These are phyloP conservation scores for Talaromyces wortmannii DNA, from an alignment of 495 filamentous ascomycete species.

Conservation along the genomic window DNA sequence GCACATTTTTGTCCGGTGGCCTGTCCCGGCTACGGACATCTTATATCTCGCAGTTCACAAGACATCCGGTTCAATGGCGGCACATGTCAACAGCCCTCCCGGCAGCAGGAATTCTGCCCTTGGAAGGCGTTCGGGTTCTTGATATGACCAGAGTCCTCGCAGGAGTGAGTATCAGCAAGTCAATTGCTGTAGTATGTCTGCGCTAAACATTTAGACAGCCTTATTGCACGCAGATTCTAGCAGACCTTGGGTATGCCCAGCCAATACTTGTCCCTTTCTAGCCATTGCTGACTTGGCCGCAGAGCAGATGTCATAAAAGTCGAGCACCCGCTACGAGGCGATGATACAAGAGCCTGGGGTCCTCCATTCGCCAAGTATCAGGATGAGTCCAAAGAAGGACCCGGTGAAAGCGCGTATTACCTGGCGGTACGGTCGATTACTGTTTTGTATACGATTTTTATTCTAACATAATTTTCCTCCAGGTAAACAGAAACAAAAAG, in stretches of 20 bases:
- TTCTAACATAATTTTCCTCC: not conserved
- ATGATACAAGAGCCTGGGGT: conserved; percentile 95
- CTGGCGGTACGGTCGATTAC: conserved; percentile 55
- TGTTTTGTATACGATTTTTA: not conserved
- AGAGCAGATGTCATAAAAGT: conserved; percentile 97
- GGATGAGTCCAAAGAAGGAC: conserved; percentile 54
- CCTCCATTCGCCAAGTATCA: conserved; percentile 83
- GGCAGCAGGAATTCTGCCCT: conserved; percentile 47
- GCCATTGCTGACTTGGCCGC: conserved; percentile 14
- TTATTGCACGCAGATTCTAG: conserved; percentile 95
- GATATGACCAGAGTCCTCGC: conserved; percentile 97
- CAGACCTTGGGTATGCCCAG: conserved; percentile 78
- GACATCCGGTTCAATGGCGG: conserved; percentile 21
- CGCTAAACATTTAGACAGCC: conserved; percentile 51
- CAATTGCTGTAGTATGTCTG: conserved; percentile 5
- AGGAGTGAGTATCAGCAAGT: conserved; percentile 56
- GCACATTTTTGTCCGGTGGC: not conserved
- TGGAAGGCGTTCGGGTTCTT: conserved; percentile 80
- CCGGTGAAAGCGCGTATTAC: conserved; percentile 94
- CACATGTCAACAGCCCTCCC: conserved; percentile 22
- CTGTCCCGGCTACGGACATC: not conserved
- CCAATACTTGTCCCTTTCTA: not conserved
- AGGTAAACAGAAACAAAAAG: conserved; percentile 97
- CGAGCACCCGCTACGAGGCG: conserved; percentile 85
- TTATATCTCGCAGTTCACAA: not conserved